Conservation (phyloP, 352 stramenopile genomes). For the Phytophthora pseudosyringae region DNA sequence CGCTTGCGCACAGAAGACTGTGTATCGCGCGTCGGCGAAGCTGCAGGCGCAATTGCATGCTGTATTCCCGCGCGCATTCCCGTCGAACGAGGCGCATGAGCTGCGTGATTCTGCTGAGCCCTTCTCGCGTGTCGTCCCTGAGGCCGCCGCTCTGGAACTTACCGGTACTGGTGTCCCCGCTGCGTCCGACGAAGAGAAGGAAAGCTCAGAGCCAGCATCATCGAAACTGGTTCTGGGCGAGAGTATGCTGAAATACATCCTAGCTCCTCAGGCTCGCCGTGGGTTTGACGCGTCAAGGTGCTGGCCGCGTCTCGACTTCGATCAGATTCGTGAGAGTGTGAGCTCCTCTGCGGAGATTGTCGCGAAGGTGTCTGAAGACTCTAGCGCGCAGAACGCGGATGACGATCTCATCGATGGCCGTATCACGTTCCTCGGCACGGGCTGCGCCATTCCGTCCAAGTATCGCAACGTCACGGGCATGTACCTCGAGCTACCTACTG, state of each 20-base stretch:
- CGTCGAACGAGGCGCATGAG: slow-evolving; percentile 59
- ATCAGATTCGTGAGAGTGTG: slow-evolving; percentile 51
- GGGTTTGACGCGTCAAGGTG: slow-evolving; percentile 67
- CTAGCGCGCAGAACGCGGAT: slow-evolving; percentile 9
- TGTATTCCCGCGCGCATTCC: slow-evolving; percentile 68
- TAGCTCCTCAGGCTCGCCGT: slow-evolving; percentile 61
- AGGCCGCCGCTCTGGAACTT: slow-evolving; percentile 9
- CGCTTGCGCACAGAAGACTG: slow-evolving; percentile 65
- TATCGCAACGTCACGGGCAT: slow-evolving; percentile 98
- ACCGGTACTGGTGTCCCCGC: slow-evolving; percentile 21
- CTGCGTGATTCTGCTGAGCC: slow-evolving; percentile 42
- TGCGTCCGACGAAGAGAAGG: not conserved
- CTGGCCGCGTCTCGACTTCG: slow-evolving; percentile 56
- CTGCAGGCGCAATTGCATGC: slow-evolving; percentile 75
- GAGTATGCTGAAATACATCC: slow-evolving; percentile 76
- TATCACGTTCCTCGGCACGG: slow-evolving; percentile 97
- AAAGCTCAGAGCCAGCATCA: slow-evolving; percentile 6
- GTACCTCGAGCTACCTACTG: slow-evolving; percentile 76
- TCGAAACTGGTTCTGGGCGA: slow-evolving; percentile 59
- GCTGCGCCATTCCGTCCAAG: slow-evolving; percentile 97
- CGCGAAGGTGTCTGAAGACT: not conserved
- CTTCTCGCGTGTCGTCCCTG: slow-evolving; percentile 40
- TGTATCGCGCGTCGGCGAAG: slow-evolving; percentile 74
- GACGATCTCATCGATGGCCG: slow-evolving; percentile 45
- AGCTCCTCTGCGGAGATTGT: slow-evolving; percentile 9